A percentile compares a stretch with the other conserved stretches of the same genome.
These are phyloP conservation scores for Heterobasidion parviporum DNA, from an alignment of 1,284 basidiomycete genomes.

Conservation along the genomic window DNA sequence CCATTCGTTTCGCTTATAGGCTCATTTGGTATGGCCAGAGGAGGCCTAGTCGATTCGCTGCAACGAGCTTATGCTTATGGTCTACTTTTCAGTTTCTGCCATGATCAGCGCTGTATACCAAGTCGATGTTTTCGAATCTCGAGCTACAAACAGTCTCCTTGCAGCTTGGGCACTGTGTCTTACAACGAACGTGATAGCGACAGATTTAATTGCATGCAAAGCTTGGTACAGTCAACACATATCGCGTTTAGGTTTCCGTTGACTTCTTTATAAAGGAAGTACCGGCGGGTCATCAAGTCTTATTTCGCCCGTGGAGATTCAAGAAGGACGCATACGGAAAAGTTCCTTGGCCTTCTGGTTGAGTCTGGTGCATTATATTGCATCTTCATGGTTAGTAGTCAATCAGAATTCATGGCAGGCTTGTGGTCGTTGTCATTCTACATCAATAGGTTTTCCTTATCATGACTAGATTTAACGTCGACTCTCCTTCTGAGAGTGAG, in stretches of 20 bases:
- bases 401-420: no score
- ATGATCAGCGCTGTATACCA: background rate
- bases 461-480: no score
- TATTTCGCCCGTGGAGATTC: background rate
- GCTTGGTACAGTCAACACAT: background rate
- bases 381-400: background rate
- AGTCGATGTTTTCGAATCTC: background rate
- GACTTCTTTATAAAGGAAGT: background rate
- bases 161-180: background rate
- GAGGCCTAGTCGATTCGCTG: background rate
- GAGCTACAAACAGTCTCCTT: background rate
- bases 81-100: background rate
- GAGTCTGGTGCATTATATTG: background rate
- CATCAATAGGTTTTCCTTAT: no score
- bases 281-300: background rate
- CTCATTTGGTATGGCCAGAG: background rate
- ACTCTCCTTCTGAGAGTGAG: no score
- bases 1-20: background rate
- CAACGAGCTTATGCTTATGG: background rate
- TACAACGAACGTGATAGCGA: slow-evolving; percentile 1
- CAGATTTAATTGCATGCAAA: background rate
- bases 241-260: background rate
- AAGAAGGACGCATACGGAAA: background rate
- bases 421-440: no score
- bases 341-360: background rate